phyloP scores from a whole-genome alignment of 352 stramenopile genomes.

The Globisporangium orthogonon region DNA sequence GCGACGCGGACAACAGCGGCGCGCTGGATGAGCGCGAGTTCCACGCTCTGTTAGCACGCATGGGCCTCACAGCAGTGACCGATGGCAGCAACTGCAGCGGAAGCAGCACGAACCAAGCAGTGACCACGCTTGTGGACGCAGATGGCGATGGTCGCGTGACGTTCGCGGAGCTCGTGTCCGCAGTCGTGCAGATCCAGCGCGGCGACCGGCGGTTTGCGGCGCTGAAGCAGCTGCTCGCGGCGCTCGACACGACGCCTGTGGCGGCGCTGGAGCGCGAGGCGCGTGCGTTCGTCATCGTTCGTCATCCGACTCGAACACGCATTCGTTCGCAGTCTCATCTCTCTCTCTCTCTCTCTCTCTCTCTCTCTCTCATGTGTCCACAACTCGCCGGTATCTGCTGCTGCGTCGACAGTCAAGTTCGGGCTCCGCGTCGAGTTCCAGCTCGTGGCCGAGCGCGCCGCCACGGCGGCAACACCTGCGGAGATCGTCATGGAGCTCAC shows the following conservation, averaged over 20 bases:
- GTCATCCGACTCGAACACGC: neutral
- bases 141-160: slow-evolving; percentile 58
- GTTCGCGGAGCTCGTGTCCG: slow-evolving; percentile 47
- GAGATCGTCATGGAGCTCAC: slow-evolving; percentile 43
- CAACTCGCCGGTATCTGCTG: too few relatives aligned
- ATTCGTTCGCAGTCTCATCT: neutral
- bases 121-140: slow-evolving; percentile 23
- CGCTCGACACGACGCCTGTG: slow-evolving; percentile 56
- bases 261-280: slow-evolving; percentile 57
- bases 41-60: slow-evolving; percentile 38
- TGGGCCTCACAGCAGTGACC: slow-evolving; percentile 38
- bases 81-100: slow-evolving; percentile 7
- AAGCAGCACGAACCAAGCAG: neutral
- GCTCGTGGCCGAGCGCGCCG: slow-evolving; percentile 40
- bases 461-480: slow-evolving; percentile 23
- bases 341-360: neutral
- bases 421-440: slow-evolving; percentile 37
- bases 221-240: slow-evolving; percentile 37
- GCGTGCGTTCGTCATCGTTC: slow-evolving; percentile 7
- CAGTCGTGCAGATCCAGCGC: slow-evolving; percentile 48
- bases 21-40: slow-evolving; percentile 65
- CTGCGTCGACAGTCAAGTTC: slow-evolving; percentile 33
- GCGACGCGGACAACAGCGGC: slow-evolving; percentile 46
- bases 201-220: slow-evolving; percentile 40
- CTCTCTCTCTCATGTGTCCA: too few relatives aligned